phyloP scores from a whole-genome alignment of 2,329 filamentous ascomycete genomes.

The Xylaria sp. region DNA sequence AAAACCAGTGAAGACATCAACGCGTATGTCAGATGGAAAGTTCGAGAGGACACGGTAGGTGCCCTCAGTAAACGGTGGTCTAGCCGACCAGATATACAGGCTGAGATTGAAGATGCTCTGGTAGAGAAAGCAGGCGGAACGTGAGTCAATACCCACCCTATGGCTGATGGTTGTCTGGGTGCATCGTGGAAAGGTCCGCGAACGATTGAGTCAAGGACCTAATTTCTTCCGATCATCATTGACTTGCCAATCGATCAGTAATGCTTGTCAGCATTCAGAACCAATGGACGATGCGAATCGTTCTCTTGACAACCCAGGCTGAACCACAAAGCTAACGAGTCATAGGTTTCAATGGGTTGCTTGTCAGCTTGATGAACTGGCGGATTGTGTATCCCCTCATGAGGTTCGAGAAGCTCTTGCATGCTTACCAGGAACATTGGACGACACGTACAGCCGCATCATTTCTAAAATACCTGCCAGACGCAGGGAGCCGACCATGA shows the following conservation, averaged over 20 bases:
- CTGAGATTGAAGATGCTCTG: conserved; percentile 24
- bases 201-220: too few species aligned
- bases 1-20: conserved; percentile 26
- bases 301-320: too few species aligned
- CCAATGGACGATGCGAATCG: too few species aligned
- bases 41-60: conserved; percentile 11
- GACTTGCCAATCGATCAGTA: too few species aligned
- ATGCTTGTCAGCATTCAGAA: too few species aligned
- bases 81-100: conserved; percentile 18
- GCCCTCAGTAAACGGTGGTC: conserved; percentile 25
- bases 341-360: conserved; percentile 14
- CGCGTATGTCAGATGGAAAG: conserved; percentile 22
- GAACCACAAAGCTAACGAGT: not conserved
- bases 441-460: conserved; percentile 21
- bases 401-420: conserved; percentile 1
- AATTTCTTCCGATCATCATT: too few species aligned
- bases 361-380: conserved; percentile 10
- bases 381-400: not conserved
- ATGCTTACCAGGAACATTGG: conserved; percentile 15
- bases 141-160: conserved; percentile 18
- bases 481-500: not conserved
- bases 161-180: too few species aligned
- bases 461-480: conserved; percentile 5
- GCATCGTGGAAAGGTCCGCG: too few species aligned
- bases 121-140: conserved; percentile 28